Conservation (phyloP, 768 basidiomycete genomes). For the Obba rivulosa region DNA sequence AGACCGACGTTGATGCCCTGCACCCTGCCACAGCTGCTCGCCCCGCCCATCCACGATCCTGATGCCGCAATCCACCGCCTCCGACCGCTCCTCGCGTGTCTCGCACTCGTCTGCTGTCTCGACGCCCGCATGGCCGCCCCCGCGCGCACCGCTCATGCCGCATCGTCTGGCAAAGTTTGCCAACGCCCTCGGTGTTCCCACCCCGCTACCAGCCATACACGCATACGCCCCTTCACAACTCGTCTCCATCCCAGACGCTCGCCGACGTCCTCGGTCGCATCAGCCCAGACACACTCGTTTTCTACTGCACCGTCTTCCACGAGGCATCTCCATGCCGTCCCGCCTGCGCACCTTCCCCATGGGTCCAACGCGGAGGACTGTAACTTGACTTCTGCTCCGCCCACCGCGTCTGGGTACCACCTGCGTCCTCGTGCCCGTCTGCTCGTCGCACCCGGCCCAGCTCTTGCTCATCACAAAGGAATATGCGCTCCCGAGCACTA, state of each 20-base stretch:
- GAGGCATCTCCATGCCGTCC: conserved; percentile 78
- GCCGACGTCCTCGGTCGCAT: conserved; percentile 31
- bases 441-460: conserved; percentile 79
- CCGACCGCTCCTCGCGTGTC: conserved; percentile 11
- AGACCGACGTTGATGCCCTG: neutral
- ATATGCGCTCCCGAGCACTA: conserved; percentile 84
- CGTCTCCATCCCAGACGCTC: conserved; percentile 37
- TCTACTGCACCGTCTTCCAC: conserved; percentile 34
- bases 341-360: conserved; percentile 68
- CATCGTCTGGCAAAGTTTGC: conserved; percentile 77
- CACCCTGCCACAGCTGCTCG: conserved; percentile 1
- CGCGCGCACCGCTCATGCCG: conserved; percentile 68
- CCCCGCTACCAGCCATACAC: conserved; percentile 55
- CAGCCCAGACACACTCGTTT: conserved; percentile 31
- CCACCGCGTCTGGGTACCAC: conserved; percentile 69
- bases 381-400: conserved; percentile 47
- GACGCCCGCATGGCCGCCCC: conserved; percentile 49
- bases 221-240: conserved; percentile 10
- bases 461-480: conserved; percentile 86
- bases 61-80: conserved; percentile 19
- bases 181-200: conserved; percentile 79
- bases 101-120: conserved; percentile 11
- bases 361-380: conserved; percentile 42
- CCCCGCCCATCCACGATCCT: conserved; percentile 11
- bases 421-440: conserved; percentile 78